A percentile compares a stretch with the other conserved stretches of the same genome.
Conservation (phyloP, 2,329 filamentous ascomycete species). For the Ascochyta lentis region DNA sequence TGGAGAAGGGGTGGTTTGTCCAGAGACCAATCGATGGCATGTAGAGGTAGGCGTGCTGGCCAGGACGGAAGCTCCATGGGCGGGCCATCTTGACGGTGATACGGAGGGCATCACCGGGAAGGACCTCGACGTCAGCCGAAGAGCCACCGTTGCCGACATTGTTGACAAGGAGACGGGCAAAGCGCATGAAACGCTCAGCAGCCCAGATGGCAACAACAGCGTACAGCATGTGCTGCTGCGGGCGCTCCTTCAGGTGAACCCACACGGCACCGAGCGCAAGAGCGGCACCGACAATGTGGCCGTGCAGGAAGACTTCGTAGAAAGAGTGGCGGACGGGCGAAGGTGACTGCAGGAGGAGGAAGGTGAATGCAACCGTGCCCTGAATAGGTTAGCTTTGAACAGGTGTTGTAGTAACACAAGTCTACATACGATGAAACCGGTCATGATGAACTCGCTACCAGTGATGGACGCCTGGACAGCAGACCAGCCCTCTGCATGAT, state of each 20-base stretch:
- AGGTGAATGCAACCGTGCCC: constrained; percentile 66
- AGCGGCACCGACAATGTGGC: constrained; percentile 71
- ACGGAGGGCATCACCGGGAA: constrained; percentile 76
- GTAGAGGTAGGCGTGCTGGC: constrained; percentile 82
- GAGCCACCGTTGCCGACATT: constrained; percentile 72
- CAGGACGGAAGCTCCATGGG: constrained; percentile 77
- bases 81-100: constrained; percentile 77
- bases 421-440: constrained; percentile 68
- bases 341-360: constrained; percentile 71
- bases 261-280: constrained; percentile 68
- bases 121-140: constrained; percentile 73
- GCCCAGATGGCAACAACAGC: constrained; percentile 71
- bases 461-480: constrained; percentile 51
- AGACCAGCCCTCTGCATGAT: constrained; percentile 57
- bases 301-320: constrained; percentile 77
- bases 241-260: constrained; percentile 65
- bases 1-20: constrained; percentile 81
- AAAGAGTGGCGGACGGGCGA: constrained; percentile 77
- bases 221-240: constrained; percentile 67
- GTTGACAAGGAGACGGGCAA: constrained; percentile 67
- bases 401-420: constrained; percentile 54
- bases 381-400: constrained; percentile 57
- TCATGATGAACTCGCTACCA: constrained; percentile 60
- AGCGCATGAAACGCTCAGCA: constrained; percentile 66
- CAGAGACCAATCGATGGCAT: constrained; percentile 74